A percentile compares a stretch with the other conserved stretches of the same genome.
phyloP scores from a whole-genome alignment of 345 rosid species.

The Angophora floribunda region DNA sequence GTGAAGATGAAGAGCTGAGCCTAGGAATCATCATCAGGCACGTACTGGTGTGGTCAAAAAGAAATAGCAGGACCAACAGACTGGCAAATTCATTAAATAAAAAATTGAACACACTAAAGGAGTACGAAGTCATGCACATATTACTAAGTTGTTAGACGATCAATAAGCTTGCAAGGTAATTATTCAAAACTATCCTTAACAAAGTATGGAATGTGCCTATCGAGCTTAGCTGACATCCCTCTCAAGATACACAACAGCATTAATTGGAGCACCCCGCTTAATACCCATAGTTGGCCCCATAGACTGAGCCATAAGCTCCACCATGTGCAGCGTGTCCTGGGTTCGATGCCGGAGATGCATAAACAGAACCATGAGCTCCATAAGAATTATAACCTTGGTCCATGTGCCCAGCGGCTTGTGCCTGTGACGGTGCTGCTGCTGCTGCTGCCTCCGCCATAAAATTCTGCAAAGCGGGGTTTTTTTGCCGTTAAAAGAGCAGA shows the following conservation, averaged over 20 bases:
- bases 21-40: not conserved
- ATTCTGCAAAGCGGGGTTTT: constrained; percentile 42
- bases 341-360: constrained; percentile 73
- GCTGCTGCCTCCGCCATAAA: constrained; percentile 95
- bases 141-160: not conserved
- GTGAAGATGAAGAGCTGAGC: not conserved
- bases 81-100: not conserved
- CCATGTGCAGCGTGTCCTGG: constrained; percentile 39
- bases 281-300: constrained; percentile 71
- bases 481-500: not conserved
- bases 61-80: not conserved
- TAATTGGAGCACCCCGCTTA: constrained; percentile 8
- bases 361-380: constrained; percentile 67
- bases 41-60: not conserved
- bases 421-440: constrained; percentile 38
- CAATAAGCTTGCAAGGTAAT: not conserved
- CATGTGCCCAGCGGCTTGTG: constrained; percentile 38
- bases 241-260: not conserved
- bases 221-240: not conserved
- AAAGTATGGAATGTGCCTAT: not conserved
- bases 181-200: not conserved
- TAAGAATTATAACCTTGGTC: constrained; percentile 93
- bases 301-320: constrained; percentile 67
- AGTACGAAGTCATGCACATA: not conserved
- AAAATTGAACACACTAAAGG: not conserved